These are phyloP conservation scores for Leishmania martiniquensis DNA, from an alignment of 208 protist species.

Conservation along the genomic window DNA sequence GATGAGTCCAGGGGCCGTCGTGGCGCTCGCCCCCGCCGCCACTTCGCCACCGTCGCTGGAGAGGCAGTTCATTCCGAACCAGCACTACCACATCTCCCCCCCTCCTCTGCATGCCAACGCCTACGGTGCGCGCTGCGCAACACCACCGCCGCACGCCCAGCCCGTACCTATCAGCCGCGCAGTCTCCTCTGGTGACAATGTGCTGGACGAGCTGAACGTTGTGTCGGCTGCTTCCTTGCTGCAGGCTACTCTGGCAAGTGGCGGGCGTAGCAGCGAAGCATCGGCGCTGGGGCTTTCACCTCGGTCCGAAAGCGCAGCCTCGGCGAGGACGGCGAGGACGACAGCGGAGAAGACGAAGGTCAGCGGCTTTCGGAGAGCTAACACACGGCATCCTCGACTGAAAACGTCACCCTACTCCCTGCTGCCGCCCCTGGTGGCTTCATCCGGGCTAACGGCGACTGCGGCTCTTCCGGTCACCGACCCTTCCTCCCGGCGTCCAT, in stretches of 20 bases:
- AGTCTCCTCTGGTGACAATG: not conserved
- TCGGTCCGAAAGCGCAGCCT: not conserved
- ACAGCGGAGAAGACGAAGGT: not conserved
- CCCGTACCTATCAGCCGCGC: not conserved
- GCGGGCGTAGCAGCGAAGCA: too few relatives aligned
- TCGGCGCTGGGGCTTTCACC: not conserved
- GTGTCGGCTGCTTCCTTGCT: slow-evolving; percentile 8
- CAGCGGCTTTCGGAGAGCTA: not conserved
- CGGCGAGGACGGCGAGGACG: too few relatives aligned
- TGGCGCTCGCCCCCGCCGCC: not conserved
- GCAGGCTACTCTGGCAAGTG: not conserved
- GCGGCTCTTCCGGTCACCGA: too few relatives aligned
- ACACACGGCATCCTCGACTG: not conserved
- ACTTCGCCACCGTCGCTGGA: slow-evolving; percentile 1
- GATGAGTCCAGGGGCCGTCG: not conserved
- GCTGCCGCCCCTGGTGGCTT: slow-evolving; percentile 3
- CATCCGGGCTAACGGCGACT: not conserved
- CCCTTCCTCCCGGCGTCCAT: not conserved
- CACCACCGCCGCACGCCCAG: not conserved
- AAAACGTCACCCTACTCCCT: slow-evolving; percentile 10
- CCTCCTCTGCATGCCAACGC: not conserved
- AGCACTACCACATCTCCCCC: not conserved
- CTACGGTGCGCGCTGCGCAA: not conserved
- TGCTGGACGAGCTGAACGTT: slow-evolving; percentile 1
- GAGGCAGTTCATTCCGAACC: not conserved